Percentiles rank a stretch among this genome's conserved stretches.
Conservation (phyloP, 1,284 basidiomycete species). For the Cutaneotrichosporon sp. region DNA sequence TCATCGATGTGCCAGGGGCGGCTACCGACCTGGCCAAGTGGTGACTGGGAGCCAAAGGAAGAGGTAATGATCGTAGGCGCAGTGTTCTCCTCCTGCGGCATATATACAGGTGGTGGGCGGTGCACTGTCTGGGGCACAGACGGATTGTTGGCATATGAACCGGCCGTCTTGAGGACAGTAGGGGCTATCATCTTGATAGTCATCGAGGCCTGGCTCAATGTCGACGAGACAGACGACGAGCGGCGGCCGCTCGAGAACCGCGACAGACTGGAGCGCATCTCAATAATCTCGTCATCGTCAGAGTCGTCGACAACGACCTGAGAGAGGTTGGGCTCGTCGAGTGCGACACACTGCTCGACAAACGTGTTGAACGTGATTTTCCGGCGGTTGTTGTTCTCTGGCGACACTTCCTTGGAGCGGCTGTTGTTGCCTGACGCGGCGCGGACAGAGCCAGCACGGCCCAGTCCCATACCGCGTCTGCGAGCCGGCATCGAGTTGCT, state of each 20-base stretch:
- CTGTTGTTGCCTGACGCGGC: not conserved
- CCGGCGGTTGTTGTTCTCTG: constrained; percentile 55
- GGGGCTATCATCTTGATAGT: constrained; percentile 95
- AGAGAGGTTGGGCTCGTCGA: constrained; percentile 56
- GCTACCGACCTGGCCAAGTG: constrained; percentile 42
- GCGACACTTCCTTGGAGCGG: constrained; percentile 19
- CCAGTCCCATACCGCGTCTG: constrained; percentile 6
- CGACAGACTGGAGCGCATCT: constrained; percentile 58
- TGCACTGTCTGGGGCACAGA: constrained; percentile 64
- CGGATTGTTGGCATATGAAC: constrained; percentile 39
- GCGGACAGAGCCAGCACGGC: constrained; percentile 10
- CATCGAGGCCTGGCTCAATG: constrained; percentile 54
- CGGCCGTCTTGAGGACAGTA: constrained; percentile 78
- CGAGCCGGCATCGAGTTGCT: constrained; percentile 32
- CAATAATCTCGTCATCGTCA: constrained; percentile 63
- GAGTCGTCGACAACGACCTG: constrained; percentile 44
- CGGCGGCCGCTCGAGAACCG: constrained; percentile 24
- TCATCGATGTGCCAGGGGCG: constrained; percentile 43
- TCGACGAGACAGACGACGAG: constrained; percentile 34
- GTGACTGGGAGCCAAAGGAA: constrained; percentile 45
- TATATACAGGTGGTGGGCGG: constrained; percentile 60
- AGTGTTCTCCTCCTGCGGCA: constrained; percentile 21
- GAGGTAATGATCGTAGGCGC: constrained; percentile 10
- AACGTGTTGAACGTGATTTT: constrained; percentile 99
- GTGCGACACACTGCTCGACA: constrained; percentile 96